Evolutionary conservation across 768 basidiomycete genomes (phyloP).

Genomic region (Suillus alpinus): DNA sequence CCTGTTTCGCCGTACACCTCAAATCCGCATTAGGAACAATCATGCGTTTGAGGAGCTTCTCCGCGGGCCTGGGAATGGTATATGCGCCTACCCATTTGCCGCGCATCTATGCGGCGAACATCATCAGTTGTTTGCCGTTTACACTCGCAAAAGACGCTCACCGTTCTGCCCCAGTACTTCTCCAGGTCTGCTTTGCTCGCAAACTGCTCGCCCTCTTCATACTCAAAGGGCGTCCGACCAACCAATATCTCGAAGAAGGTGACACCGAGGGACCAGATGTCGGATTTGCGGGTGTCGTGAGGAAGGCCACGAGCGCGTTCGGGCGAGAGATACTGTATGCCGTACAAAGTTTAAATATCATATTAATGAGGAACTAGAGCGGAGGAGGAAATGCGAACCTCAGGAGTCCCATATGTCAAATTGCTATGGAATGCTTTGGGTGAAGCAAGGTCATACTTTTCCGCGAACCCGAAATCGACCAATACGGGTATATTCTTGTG

Average conservation of each 20-base stretch:
- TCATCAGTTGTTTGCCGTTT: neutral
- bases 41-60: slow-evolving; percentile 74
- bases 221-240: slow-evolving; percentile 90
- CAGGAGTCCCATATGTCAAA: slow-evolving; percentile 87
- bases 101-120: slow-evolving; percentile 43
- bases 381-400: slow-evolving; percentile 45
- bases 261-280: slow-evolving; percentile 81
- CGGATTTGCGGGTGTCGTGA: slow-evolving; percentile 93
- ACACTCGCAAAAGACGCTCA: slow-evolving; percentile 29
- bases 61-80: slow-evolving; percentile 61
- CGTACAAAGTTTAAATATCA: neutral
- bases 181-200: slow-evolving; percentile 77
- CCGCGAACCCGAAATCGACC: slow-evolving; percentile 96
- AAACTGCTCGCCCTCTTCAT: slow-evolving; percentile 76
- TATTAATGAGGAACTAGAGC: neutral
- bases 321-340: slow-evolving; percentile 81
- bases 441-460: slow-evolving; percentile 69
- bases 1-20: slow-evolving; percentile 65
- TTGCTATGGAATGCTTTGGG: slow-evolving; percentile 76
- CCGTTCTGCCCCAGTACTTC: slow-evolving; percentile 84
- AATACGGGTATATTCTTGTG: slow-evolving; percentile 77
- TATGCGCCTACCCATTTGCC: slow-evolving; percentile 80
- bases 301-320: slow-evolving; percentile 84
- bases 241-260: slow-evolving; percentile 94
- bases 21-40: slow-evolving; percentile 79